Evolutionary conservation across 495 filamentous ascomycete species (phyloP), one percentile per base, ranked within the genome.

Genomic region (Talaromyces proteolyticus): DNA sequence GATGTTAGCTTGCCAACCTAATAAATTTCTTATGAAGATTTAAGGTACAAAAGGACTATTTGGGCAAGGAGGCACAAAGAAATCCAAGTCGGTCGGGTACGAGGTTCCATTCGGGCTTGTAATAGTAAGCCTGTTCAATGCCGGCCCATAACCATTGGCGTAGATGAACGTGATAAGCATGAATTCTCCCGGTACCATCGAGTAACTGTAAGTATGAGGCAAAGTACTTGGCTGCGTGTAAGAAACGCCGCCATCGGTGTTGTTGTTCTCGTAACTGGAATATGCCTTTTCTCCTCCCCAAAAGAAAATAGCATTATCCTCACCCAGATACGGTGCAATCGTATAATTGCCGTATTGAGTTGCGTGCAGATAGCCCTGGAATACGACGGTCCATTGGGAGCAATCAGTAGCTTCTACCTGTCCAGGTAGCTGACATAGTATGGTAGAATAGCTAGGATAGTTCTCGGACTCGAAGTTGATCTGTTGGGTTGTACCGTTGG

Each of bases 381-480:
- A 41, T 10, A 41, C 39, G 39, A 41, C 39, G n/a, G 39, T 41
- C 39, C 39, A 41, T 41, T 41, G 39, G 4, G 39, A 41, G 16
- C 39, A 41, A 18, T 41, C 39, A 10, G 39, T 41, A n/a, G 39
- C 39, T 6, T 12, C 7, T 16, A 18, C 39, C 19, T 41, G 39
- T 12, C 39, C n/a, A 6, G 39, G 39, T 41, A 41, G 19, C 39
- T 41, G 39, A 18, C 39, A 41, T 18, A 41, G n/a, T 12, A 41
- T 41, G n/a, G 39, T 41, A 18, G 39, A 41, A 18, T 41, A 41
- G n/a, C 39, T 41, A 18, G 39, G 39, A 41, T 41, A 41, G 39
- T 41, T 41, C 39, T 41, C 39, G 4, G 39, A 41, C 39, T 41
- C 39, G 39, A 41, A 41, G n/a, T 41, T 41, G 39, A 41, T 41